A percentile compares a stretch with the other conserved stretches of the same genome.
phyloP scores from a whole-genome alignment of 2,329 filamentous ascomycete genomes.

The Orbilia blumenaviensis region DNA sequence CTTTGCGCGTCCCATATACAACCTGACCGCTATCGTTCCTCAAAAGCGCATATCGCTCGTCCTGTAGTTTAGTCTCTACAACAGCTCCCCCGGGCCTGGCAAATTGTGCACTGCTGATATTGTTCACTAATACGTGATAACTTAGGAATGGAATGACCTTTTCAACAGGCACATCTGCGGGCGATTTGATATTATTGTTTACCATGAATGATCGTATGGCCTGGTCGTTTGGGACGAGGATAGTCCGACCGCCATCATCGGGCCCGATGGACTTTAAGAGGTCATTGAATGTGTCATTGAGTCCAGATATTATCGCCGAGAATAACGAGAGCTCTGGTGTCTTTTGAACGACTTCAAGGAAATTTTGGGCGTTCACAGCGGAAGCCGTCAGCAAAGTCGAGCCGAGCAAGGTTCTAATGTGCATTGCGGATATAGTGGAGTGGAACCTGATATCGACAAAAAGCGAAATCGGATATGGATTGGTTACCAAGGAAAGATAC shows the following conservation, averaged over 20 bases:
- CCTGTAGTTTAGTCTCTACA: constrained; percentile 32
- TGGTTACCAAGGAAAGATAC: constrained; percentile 5
- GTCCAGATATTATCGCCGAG: constrained; percentile 15
- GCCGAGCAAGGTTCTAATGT: constrained; percentile 4
- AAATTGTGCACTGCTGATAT: constrained; percentile 26
- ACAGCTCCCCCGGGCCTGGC: constrained; percentile 30
- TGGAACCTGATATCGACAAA: constrained; percentile 11
- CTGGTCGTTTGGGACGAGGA: constrained; percentile 43
- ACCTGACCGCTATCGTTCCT: constrained; percentile 39
- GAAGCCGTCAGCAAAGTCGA: constrained; percentile 18
- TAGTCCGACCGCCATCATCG: constrained; percentile 2
- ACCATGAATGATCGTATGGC: constrained; percentile 27
- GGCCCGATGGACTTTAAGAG: constrained; percentile 13
- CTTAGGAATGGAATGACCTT: constrained; percentile 32
- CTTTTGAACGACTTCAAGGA: constrained; percentile 20
- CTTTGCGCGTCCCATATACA: constrained; percentile 22
- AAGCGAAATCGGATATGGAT: constrained; percentile 31
- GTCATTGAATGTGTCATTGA: constrained; percentile 22
- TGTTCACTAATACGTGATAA: constrained; percentile 44
- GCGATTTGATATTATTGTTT: constrained; percentile 33
- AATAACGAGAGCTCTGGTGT: constrained; percentile 37
- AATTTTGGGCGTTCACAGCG: constrained; percentile 23
- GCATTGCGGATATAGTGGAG: constrained; percentile 9
- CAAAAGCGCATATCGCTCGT: constrained; percentile 19
- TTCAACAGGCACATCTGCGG: constrained; percentile 19